phyloP scores from a whole-genome alignment of 192 early-diverging fungal genomes.

The Linnemannia elongata region DNA sequence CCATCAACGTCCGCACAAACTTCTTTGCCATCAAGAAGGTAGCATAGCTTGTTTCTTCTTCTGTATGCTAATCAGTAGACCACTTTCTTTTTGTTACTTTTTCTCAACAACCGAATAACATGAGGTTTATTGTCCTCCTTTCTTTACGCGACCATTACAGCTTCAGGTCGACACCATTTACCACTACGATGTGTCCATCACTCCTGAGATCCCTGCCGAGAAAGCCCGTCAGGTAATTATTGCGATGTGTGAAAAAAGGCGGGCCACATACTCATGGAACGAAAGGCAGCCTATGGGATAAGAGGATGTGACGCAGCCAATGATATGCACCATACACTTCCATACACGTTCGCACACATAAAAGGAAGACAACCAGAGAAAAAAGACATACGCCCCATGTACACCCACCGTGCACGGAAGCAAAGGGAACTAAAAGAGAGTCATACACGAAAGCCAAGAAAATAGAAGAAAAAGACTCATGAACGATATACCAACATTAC shows the following conservation, averaged over 20 bases:
- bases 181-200: slow-evolving; percentile 52
- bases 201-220: slow-evolving; percentile 32
- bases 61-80: too few species aligned
- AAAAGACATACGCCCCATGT: too few species aligned
- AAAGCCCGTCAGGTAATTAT: slow-evolving; percentile 37
- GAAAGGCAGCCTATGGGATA: background rate
- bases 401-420: too few species aligned
- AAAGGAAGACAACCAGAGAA: too few species aligned
- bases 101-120: background rate
- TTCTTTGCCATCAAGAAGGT: slow-evolving; percentile 77
- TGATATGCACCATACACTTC: background rate
- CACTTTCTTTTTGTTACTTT: background rate
- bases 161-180: slow-evolving; percentile 41
- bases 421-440: too few species aligned
- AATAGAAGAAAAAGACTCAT: background rate
- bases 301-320: background rate
- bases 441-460: background rate
- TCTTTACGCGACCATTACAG: background rate
- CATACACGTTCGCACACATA: too few species aligned
- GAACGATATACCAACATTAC: background rate
- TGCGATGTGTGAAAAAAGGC: background rate
- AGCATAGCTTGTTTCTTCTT: background rate
- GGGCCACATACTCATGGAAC: too few species aligned
- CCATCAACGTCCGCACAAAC: slow-evolving; percentile 70
- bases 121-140: background rate